Evolutionary conservation across 306 rosid genomes (phyloP).

Genomic region (Casuarina glauca): DNA sequence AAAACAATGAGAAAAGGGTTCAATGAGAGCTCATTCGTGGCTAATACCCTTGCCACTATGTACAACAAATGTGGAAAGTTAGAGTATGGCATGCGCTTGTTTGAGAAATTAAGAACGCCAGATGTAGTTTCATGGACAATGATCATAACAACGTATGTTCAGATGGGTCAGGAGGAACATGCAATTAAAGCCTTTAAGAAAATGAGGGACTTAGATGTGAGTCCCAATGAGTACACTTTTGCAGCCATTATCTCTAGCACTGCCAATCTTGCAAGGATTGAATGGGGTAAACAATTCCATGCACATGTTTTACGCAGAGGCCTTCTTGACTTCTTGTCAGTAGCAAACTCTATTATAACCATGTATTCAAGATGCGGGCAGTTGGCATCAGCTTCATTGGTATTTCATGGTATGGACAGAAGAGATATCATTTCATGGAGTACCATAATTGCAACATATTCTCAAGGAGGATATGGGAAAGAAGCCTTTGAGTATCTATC

Average conservation of each 20-base stretch:
- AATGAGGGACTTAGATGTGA: constrained; percentile 58
- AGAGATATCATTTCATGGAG: constrained; percentile 86
- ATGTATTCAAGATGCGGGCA: constrained; percentile 71
- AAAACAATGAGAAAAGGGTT: constrained; percentile 68
- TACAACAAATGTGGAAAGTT: constrained; percentile 76
- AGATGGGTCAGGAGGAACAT: constrained; percentile 54
- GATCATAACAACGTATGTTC: constrained; percentile 49
- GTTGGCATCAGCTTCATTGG: constrained; percentile 50
- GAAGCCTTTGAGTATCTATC: constrained; percentile 69
- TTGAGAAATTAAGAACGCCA: constrained; percentile 49
- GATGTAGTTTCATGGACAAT: constrained; percentile 89
- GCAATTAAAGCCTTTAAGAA: constrained; percentile 58
- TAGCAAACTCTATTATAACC: constrained; percentile 65
- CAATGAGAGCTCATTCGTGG: constrained; percentile 59
- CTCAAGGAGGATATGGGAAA: constrained; percentile 70
- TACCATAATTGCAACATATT: constrained; percentile 71
- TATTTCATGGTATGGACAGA: constrained; percentile 51
- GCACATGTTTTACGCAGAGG: constrained; percentile 56
- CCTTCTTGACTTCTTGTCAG: constrained; percentile 52
- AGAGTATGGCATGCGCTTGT: constrained; percentile 56
- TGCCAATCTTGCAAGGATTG: constrained; percentile 54
- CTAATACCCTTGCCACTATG: constrained; percentile 66
- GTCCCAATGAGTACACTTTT: constrained; percentile 74
- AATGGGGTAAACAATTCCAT: constrained; percentile 70
- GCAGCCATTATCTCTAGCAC: constrained; percentile 64